Base-by-base conservation (phyloP, 805 yeast species). In the Cyberlindnera maclurae region DNA sequence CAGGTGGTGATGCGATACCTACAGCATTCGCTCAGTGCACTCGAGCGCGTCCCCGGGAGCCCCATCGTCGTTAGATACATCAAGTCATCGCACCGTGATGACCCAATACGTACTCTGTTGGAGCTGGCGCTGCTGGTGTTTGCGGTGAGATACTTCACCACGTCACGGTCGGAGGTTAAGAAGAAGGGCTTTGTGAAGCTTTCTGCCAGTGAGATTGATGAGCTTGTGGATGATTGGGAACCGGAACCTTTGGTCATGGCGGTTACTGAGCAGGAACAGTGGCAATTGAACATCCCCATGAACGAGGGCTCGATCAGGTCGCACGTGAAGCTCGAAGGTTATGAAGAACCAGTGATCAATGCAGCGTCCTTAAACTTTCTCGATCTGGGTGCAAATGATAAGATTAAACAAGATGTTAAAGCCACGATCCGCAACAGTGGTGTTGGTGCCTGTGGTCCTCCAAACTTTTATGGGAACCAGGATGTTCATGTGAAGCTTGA, bases 371-470 rank as follows among this genome's bases (percentile, higher is more conserved):
- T 73, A 40, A 95, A 90, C 62, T 80, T 81, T 49, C 68, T 86
- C 54, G 73, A 78, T 50, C 63, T 87, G 56, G 73, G 80, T 36
- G 60, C 62, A 26, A 62, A 73, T 49, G 60, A 62, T 15, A 57
- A 45, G 12, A 67, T 87, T 29, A 65, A 65, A 37, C 59, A 67
- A 15, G 71, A 67, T 11, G 87, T 88, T 4, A 70, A 74, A 37
- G 58, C 65, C 24, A 69, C 77, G 16, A 77, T 93, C 44, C 67
- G 68, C 34, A 68, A 69, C 41, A 77, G 82, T 42, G 98, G 98
- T 57, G 97, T 93, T 37, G 98, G 98, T 47, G 90, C 97, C 1
- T 93, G 98, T 68, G 96, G 97, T 30, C 97, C 98, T 5, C 95
- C 97, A 31, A 95, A 95, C 40, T 93, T 93, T 54, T 93, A 89